These are phyloP conservation scores for Cupressus sempervirens DNA, from an alignment of 75 land plant species.

Conservation along the genomic window DNA sequence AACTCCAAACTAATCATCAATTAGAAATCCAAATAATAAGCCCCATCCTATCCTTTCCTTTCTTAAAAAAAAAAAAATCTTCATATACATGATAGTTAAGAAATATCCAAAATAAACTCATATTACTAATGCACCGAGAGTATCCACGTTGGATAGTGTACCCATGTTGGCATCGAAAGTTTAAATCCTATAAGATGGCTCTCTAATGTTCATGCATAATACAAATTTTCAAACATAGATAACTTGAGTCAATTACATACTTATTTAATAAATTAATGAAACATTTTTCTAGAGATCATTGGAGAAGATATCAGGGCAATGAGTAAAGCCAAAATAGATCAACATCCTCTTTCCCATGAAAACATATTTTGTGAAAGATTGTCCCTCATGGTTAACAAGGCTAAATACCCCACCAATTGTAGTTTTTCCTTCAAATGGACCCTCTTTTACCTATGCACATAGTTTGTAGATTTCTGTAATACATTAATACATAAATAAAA, in stretches of 20 bases:
- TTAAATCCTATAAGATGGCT: neutral
- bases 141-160: neutral
- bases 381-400: conserved; percentile 82
- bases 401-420: conserved; percentile 96
- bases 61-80: too few relatives aligned
- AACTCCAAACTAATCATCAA: too few relatives aligned
- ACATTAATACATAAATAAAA: neutral
- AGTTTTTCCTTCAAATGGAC: conserved; percentile 87
- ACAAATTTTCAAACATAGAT: neutral
- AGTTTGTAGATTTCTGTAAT: conserved; percentile 48
- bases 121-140: too few relatives aligned
- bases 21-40: too few relatives aligned
- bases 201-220: neutral
- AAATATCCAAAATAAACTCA: too few relatives aligned
- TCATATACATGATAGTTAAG: too few relatives aligned
- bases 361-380: conserved; percentile 70
- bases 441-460: conserved; percentile 47
- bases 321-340: too few relatives aligned
- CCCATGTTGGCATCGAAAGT: neutral
- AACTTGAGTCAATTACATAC: conserved; percentile 32
- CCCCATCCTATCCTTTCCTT: too few relatives aligned
- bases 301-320: conserved; percentile 97
- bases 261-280: conserved; percentile 74
- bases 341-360: conserved; percentile 87
- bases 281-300: conserved; percentile 86